Conservation (phyloP, 352 stramenopile species). For the Phytophthora pini region DNA sequence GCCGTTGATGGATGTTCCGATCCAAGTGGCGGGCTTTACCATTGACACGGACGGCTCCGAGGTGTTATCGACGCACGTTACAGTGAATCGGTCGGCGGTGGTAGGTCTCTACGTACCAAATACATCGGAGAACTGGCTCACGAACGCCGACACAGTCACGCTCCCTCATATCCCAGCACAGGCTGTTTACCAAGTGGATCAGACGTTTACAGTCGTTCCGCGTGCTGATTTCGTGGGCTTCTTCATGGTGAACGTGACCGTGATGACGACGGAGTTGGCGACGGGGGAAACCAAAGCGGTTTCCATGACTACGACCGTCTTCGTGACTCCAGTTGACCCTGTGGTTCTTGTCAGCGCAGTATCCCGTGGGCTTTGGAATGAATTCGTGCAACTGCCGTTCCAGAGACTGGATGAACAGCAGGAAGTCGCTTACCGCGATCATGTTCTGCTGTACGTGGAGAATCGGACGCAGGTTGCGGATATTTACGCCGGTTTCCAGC, state of each 20-base stretch:
- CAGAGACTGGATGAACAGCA: constrained; percentile 37
- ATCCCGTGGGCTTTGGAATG: constrained; percentile 31
- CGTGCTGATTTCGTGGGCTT: constrained; percentile 51
- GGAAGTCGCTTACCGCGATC: constrained; percentile 42
- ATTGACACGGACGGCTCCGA: constrained; percentile 41
- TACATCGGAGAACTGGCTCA: constrained; percentile 27
- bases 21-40: constrained; percentile 36
- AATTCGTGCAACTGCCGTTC: constrained; percentile 55
- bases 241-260: constrained; percentile 45
- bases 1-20: constrained; percentile 25
- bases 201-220: constrained; percentile 36
- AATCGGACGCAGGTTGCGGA: constrained; percentile 41
- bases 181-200: constrained; percentile 19
- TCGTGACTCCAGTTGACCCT: constrained; percentile 41
- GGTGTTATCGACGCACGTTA: constrained; percentile 19
- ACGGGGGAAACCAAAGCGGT: constrained; percentile 34
- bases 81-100: constrained; percentile 34
- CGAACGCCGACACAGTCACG: constrained; percentile 7
- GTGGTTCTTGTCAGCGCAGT: constrained; percentile 23
- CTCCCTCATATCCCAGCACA: constrained; percentile 14
- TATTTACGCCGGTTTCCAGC: constrained; percentile 46
- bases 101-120: constrained; percentile 26
- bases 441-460: constrained; percentile 50
- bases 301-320: constrained; percentile 25
- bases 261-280: constrained; percentile 43